Evolutionary conservation across 768 basidiomycete genomes (phyloP).

Genomic region (Obba rivulosa): DNA sequence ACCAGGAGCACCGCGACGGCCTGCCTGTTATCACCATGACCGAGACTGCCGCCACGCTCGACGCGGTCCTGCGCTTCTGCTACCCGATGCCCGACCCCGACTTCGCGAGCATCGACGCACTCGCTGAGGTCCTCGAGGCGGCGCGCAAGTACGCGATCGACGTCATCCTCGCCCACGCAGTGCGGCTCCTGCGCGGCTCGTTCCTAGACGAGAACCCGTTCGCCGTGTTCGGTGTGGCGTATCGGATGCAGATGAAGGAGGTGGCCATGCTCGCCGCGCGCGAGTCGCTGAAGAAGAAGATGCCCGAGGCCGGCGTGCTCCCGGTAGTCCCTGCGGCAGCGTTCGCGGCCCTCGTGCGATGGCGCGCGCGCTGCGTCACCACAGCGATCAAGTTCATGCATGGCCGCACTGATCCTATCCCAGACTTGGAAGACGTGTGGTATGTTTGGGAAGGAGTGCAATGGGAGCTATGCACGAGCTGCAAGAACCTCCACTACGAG

Average conservation of each 20-base stretch:
- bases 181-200: neutral
- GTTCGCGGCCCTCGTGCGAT: too few relatives aligned
- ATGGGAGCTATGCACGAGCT: too few relatives aligned
- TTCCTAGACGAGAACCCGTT: neutral
- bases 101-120: neutral
- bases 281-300: too few relatives aligned
- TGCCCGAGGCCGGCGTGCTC: too few relatives aligned
- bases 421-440: too few relatives aligned
- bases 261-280: neutral
- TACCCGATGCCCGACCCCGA: conserved; percentile 17
- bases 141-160: conserved; percentile 26
- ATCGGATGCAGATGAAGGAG: neutral
- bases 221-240: neutral
- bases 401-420: too few relatives aligned
- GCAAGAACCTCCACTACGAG: too few relatives aligned
- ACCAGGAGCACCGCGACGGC: neutral
- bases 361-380: too few relatives aligned
- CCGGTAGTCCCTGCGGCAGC: too few relatives aligned
- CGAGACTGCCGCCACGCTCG: conserved; percentile 9
- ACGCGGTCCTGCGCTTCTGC: conserved; percentile 14
- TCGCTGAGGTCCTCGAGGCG: conserved; percentile 18
- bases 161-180: too few relatives aligned
- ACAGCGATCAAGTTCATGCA: too few relatives aligned
- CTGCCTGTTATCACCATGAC: conserved; percentile 3
- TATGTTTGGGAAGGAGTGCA: too few relatives aligned